Evolutionary conservation across 139 green algal genomes (phyloP), one percentile per base, ranked within the genome.

Genomic region (Limnomonas spitsbergensis): DNA sequence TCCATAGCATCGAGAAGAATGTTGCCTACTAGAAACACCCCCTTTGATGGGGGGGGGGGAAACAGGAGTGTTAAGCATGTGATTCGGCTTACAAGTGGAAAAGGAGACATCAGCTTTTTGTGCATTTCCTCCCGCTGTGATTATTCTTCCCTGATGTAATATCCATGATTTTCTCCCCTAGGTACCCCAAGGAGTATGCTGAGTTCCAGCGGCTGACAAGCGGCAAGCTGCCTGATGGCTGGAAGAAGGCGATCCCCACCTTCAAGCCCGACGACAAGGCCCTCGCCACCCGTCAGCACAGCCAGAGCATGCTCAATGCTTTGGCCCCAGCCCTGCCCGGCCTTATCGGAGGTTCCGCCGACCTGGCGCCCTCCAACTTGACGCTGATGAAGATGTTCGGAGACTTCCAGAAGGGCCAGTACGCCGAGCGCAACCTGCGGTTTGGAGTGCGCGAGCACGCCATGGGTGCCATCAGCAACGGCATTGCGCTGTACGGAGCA

Each of bases 391-490:
- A 99, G 93, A 92, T 92, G 84, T 97, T 92, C 66, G 94, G 93
- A 35, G 93, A 98, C 92, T 99, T 99, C 95, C 94, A 98, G 90
- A 98, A 98, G 92, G 87, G 89, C 84, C 88, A 90, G 76, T 91
- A 91, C 79, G 92, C 85, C 7, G 96, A 98, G 91, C 91, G 94
- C 88, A 99, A 99, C 91, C 3, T 99, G 39, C 91, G 95, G 72
- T 99, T 97, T 78, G 96, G 96, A 76, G 96, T 99, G 85, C 93
- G 96, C 77, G 96, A 99, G 94, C 94, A 98, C 88, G 96, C 77
- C 80, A 99, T 99, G 96, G 96, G 93, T 72, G 94, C 96, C 89
- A 98, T 99, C 84, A 83, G 78, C 88, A 99, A 99, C 84, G 96
- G 89, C 38, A 94, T 99, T 38, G 87, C 83, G 38, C 91, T 98